These are phyloP conservation scores for Suillus brevipes DNA, from an alignment of 768 basidiomycete genomes.

Conservation along the genomic window DNA sequence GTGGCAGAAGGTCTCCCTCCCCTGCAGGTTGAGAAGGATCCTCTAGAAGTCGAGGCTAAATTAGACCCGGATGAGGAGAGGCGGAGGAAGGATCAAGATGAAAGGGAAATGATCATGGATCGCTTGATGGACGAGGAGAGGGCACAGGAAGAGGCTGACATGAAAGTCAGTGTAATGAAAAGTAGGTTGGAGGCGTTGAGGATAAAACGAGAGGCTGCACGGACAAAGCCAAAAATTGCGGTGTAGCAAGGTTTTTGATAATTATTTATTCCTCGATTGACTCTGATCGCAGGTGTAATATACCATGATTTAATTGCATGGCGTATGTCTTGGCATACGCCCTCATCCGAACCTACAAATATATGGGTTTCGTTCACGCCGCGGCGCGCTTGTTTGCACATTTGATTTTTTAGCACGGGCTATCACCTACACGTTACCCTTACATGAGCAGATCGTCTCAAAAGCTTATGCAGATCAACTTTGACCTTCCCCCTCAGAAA, in stretches of 20 bases:
- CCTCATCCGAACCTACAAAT: neutral
- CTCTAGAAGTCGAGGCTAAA: slow-evolving; percentile 2
- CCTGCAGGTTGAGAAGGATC: slow-evolving; percentile 5
- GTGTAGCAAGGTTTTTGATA: neutral
- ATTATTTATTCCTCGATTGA: neutral
- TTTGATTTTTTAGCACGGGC: neutral
- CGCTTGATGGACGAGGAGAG: slow-evolving; percentile 81
- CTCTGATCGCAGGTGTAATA: neutral
- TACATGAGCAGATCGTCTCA: neutral
- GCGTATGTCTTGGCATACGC: neutral
- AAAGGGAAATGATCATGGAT: slow-evolving; percentile 84
- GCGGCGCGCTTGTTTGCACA: neutral
- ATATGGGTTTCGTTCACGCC: neutral
- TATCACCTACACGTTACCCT: neutral
- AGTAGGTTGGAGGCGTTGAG: slow-evolving; percentile 60
- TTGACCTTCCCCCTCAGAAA: neutral
- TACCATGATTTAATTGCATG: neutral
- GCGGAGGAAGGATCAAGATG: slow-evolving; percentile 62
- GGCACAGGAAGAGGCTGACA: slow-evolving; percentile 86
- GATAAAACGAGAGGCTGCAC: slow-evolving; percentile 42
- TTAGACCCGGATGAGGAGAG: slow-evolving; percentile 43
- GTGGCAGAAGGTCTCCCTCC: slow-evolving; percentile 50
- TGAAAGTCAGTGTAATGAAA: slow-evolving; percentile 67
- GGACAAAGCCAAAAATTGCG: slow-evolving; percentile 21
- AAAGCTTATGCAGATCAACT: neutral